Evolutionary conservation across 352 stramenopile species (phyloP).

Genomic region (Globisporangium cystogenes): DNA sequence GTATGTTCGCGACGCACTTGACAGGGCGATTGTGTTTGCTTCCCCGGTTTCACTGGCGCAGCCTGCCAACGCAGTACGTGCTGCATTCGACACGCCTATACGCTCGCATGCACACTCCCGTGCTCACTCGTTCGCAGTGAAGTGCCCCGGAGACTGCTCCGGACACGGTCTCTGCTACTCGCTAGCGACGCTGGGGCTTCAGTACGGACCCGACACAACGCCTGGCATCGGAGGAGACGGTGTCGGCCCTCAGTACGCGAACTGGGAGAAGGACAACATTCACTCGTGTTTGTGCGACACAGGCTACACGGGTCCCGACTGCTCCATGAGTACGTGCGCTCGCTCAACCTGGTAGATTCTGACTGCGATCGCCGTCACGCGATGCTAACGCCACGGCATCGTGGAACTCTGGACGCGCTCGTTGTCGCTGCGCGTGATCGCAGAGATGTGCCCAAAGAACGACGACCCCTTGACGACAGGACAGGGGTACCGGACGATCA

Average conservation of each 20-base stretch:
- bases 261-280: slow-evolving; percentile 84
- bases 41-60: slow-evolving; percentile 45
- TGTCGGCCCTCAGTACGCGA: slow-evolving; percentile 55
- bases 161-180: slow-evolving; percentile 61
- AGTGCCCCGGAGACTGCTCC: slow-evolving; percentile 55
- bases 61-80: slow-evolving; percentile 51
- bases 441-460: slow-evolving; percentile 83
- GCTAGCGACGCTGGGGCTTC: slow-evolving; percentile 33
- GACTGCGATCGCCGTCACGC: not conserved
- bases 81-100: not conserved
- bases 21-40: slow-evolving; percentile 54
- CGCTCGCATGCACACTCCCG: not conserved
- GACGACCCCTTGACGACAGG: slow-evolving; percentile 78
- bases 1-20: not conserved
- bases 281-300: slow-evolving; percentile 78
- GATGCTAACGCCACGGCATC: not conserved
- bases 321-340: slow-evolving; percentile 53
- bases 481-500: slow-evolving; percentile 57
- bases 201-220: slow-evolving; percentile 40
- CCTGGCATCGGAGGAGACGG: slow-evolving; percentile 31
- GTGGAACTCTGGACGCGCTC: too few relatives aligned
- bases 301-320: slow-evolving; percentile 81
- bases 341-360: not conserved
- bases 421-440: not conserved
- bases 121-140: slow-evolving; percentile 19